Conservation (phyloP, 176 grass and related monocot genomes). For the Avena atlantica region DNA sequence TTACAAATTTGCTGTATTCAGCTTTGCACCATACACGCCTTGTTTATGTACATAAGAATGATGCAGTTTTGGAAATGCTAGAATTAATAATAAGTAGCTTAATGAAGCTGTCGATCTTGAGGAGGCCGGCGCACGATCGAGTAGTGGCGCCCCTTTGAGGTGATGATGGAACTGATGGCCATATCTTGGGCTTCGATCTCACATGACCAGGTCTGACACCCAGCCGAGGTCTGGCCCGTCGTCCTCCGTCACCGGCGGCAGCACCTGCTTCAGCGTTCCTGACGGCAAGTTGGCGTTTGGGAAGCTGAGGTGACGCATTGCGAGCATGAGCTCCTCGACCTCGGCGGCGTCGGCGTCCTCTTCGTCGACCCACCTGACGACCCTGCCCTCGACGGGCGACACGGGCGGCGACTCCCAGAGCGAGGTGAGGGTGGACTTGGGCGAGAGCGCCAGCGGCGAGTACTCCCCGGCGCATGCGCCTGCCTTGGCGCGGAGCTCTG, state of each 20-base stretch:
- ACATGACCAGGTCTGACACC: slow-evolving; percentile 79
- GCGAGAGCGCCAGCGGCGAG: slow-evolving; percentile 58
- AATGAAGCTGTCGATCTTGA: slow-evolving; percentile 23
- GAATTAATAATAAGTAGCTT: slow-evolving; percentile 12
- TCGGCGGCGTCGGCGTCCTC: slow-evolving; percentile 43
- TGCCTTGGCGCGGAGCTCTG: slow-evolving; percentile 65
- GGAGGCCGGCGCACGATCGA: background rate
- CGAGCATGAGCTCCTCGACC: slow-evolving; percentile 65
- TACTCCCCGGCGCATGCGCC: background rate
- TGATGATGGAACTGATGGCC: background rate
- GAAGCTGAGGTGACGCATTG: slow-evolving; percentile 70
- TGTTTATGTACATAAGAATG: slow-evolving; percentile 67
- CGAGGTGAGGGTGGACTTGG: slow-evolving; percentile 59
- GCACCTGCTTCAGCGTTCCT: background rate
- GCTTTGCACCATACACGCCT: slow-evolving; percentile 36
- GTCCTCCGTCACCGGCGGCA: slow-evolving; percentile 52
- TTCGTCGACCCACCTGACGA: slow-evolving; percentile 18
- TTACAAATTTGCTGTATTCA: slow-evolving; percentile 31
- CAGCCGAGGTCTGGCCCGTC: slow-evolving; percentile 80
- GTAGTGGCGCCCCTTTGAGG: background rate
- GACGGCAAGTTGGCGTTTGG: slow-evolving; percentile 46
- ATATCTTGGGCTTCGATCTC: background rate
- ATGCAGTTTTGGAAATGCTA: slow-evolving; percentile 38
- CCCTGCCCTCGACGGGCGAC: slow-evolving; percentile 55
- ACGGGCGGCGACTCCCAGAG: slow-evolving; percentile 78